Evolutionary conservation across 176 grass and related monocot species (phyloP), one percentile per base, ranked within the genome.

Genomic region (Phragmites australis): DNA sequence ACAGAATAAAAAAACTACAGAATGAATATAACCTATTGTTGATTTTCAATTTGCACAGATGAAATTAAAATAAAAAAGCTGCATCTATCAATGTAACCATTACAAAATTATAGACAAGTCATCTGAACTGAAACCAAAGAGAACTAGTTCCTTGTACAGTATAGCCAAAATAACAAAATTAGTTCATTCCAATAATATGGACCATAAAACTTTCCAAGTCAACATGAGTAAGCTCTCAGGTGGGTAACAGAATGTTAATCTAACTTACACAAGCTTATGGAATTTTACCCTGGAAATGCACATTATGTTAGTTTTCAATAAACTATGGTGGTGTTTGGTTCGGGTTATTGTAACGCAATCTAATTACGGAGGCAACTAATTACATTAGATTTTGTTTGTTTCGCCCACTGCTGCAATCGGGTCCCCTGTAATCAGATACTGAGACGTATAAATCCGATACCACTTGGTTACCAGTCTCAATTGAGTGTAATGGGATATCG

Each of bases 1-100:
- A 49, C 40, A 73, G 12, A 80, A 57, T 15, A 81, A 22, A 75
- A 17, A 73, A 85, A 66, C 16, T 79, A 57, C 25, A 52, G 3
- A 51, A 76, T 30, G 42, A 6, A 53, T 1, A 86, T n/a, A 26
- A 59, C 12, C 6, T 32, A 68, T 62, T 1, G 8, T n/a, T 61
- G 32, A 79, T 54, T 11, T 30, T 58, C 21, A 31, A 37, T 68
- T 76, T 70, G 45, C 51, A 61, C 59, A 64, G 21, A 77, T 54
- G n/a, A 63, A 62, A 11, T 27, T 32, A 40, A 10, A 68, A 15
- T 21, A 53, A 14, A 61, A 19, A 7, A 31, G 5, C 0, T 26
- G 42, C 29, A 48, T 22, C 18, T 58, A 81, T 4, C 6, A 60
- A 43, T 59, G 10, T 69, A 77, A 49, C 50, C 32, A 73, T 81